Evolutionary conservation across 208 protist genomes (phyloP).

Genomic region (Leishmania arabica): DNA sequence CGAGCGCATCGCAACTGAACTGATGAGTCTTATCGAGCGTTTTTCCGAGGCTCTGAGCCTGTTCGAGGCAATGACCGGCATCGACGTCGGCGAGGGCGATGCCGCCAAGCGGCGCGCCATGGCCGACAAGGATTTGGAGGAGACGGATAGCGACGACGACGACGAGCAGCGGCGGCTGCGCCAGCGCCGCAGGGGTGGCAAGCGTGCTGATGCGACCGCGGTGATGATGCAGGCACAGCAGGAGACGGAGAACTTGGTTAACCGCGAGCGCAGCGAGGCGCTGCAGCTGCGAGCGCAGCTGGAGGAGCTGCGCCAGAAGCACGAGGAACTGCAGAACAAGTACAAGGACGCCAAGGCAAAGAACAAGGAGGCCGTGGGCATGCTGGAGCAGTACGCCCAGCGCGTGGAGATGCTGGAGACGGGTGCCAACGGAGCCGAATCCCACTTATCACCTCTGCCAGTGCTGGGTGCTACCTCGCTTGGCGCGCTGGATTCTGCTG

Average conservation of each 20-base stretch:
- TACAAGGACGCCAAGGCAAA: conserved; percentile 92
- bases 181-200: conserved; percentile 19
- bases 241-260: conserved; percentile 72
- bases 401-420: conserved; percentile 63
- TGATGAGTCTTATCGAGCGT: conserved; percentile 87
- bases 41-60: conserved; percentile 79
- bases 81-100: conserved; percentile 81
- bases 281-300: conserved; percentile 65
- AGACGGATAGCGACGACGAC: conserved; percentile 84
- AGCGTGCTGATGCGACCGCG: conserved; percentile 38
- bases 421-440: conserved; percentile 23
- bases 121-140: conserved; percentile 43
- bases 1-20: conserved; percentile 66
- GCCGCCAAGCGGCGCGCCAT: conserved; percentile 62
- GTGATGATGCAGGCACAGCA: conserved; percentile 77
- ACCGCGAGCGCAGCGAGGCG: conserved; percentile 65
- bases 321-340: conserved; percentile 91
- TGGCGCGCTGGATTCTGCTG: background rate
- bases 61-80: conserved; percentile 88
- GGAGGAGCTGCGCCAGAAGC: conserved; percentile 76
- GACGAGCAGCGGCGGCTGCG: conserved; percentile 60
- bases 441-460: conserved; percentile 26
- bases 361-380: conserved; percentile 75
- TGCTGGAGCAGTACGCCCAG: conserved; percentile 70
- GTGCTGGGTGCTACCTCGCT: conserved; percentile 26